Percentiles rank a stretch among this genome's conserved stretches.
Conservation (phyloP, 768 basidiomycete species). For the Tulasnella sp. region DNA sequence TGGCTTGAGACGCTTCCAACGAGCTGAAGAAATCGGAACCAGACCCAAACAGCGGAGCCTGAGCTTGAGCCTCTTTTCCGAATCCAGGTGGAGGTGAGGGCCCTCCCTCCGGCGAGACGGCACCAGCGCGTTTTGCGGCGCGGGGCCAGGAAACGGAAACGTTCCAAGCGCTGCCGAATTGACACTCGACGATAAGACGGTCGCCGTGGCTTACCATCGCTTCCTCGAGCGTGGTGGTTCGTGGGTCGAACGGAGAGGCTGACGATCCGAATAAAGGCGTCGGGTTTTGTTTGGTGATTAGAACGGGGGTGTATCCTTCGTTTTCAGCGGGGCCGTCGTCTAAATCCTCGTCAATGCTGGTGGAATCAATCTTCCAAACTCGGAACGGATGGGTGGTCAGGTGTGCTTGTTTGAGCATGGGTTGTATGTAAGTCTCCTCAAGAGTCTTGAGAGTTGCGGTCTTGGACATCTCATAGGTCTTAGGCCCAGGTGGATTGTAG, state of each 20-base stretch:
- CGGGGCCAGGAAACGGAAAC: constrained; percentile 24
- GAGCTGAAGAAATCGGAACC: constrained; percentile 41
- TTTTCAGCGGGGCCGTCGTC: constrained; percentile 2
- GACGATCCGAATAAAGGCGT: background rate
- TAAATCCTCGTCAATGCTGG: constrained; percentile 24
- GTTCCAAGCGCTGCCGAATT: constrained; percentile 47
- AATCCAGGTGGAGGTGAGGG: constrained; percentile 16
- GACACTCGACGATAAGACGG: constrained; percentile 67
- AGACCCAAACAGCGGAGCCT: constrained; percentile 36
- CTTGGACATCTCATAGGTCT: constrained; percentile 37
- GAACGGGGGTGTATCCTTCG: constrained; percentile 15
- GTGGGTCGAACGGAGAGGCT: constrained; percentile 19
- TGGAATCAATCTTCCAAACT: constrained; percentile 41
- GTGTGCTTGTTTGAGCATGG: background rate
- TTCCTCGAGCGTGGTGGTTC: constrained; percentile 39
- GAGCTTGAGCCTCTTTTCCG: constrained; percentile 5
- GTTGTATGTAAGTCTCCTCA: constrained; percentile 23
- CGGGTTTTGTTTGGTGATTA: background rate
- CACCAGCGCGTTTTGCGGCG: constrained; percentile 20
- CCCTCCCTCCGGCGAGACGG: constrained; percentile 7
- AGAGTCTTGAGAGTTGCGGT: constrained; percentile 36
- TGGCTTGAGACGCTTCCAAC: constrained; percentile 11
- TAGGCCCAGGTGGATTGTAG: constrained; percentile 22
- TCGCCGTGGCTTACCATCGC: constrained; percentile 36
- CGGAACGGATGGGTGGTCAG: constrained; percentile 24